Conservation (phyloP, 331 rosid genomes). For the Rhamnella rubrinervis region DNA sequence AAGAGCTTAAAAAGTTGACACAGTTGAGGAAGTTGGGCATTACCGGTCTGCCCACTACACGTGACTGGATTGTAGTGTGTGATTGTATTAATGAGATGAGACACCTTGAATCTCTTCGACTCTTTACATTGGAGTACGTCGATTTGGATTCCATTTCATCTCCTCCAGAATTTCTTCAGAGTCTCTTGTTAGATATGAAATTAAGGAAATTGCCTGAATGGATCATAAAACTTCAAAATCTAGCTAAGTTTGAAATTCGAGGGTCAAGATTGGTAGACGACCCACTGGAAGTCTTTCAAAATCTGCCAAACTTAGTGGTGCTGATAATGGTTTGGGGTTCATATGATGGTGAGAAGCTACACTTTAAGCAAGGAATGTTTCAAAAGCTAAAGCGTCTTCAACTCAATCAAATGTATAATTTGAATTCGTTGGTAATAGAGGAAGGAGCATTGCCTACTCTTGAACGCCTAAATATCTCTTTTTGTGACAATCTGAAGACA, state of each 20-base stretch:
- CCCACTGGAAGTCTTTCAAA: conserved; percentile 8
- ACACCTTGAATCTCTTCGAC: conserved; percentile 18
- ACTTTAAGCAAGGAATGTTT: not conserved
- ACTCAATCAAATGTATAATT: not conserved
- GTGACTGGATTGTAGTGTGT: not conserved
- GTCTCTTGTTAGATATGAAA: conserved; percentile 2
- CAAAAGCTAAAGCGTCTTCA: not conserved
- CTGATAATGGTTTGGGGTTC: not conserved
- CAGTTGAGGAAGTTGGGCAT: conserved; percentile 16
- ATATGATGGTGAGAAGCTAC: conserved; percentile 8
- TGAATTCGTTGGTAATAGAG: conserved; percentile 4
- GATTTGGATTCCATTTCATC: conserved; percentile 1
- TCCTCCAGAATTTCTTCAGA: not conserved
- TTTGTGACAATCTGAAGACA: not conserved
- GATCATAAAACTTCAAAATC: conserved; percentile 13
- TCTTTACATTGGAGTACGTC: not conserved
- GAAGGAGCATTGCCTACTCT: conserved; percentile 17
- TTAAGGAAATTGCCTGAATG: conserved; percentile 5
- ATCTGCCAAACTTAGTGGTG: not conserved
- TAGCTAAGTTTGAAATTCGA: not conserved
- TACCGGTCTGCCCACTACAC: not conserved
- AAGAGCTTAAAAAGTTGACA: conserved; percentile 12
- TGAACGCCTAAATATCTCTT: conserved; percentile 5
- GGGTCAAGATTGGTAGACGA: conserved; percentile 3
- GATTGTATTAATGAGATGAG: conserved; percentile 12